These are phyloP conservation scores for Russula emetica DNA, from an alignment of 768 basidiomycete genomes.

Conservation along the genomic window DNA sequence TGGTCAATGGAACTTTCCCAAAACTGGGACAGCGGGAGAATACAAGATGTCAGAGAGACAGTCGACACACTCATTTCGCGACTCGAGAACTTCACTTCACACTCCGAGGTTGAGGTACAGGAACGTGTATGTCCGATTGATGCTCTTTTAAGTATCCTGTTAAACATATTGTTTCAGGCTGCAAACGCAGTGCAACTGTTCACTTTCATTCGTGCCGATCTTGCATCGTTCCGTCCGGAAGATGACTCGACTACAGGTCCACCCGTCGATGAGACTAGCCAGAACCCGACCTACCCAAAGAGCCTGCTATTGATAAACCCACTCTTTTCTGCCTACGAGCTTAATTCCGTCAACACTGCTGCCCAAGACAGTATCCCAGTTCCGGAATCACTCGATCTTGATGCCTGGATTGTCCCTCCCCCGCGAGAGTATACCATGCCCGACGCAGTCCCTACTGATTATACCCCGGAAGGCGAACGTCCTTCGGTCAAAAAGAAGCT, in stretches of 20 bases:
- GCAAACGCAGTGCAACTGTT: conserved; percentile 74
- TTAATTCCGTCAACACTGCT: conserved; percentile 74
- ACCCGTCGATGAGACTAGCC: conserved; percentile 31
- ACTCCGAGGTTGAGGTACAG: conserved; percentile 81
- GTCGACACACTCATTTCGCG: conserved; percentile 60
- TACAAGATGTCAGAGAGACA: conserved; percentile 57
- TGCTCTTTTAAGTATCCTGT: neutral
- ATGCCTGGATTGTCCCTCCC: conserved; percentile 77
- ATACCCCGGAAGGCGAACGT: conserved; percentile 34
- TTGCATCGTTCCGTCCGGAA: conserved; percentile 49
- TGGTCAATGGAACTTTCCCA: conserved; percentile 77
- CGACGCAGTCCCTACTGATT: conserved; percentile 36
- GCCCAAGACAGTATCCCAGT: conserved; percentile 80
- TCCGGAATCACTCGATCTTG: conserved; percentile 84
- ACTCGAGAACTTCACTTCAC: conserved; percentile 55
- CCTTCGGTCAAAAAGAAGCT: conserved; percentile 32
- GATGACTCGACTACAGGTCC: conserved; percentile 37
- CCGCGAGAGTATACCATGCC: conserved; percentile 37
- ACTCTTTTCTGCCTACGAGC: conserved; percentile 68
- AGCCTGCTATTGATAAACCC: conserved; percentile 83
- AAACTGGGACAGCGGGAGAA: conserved; percentile 69
- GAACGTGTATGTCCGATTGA: conserved; percentile 63
- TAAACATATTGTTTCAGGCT: conserved; percentile 47
- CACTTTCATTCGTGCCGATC: conserved; percentile 69
- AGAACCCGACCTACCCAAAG: conserved; percentile 72